Conservation (phyloP, 148 eudicot species). For the Nyssa sinensis region DNA sequence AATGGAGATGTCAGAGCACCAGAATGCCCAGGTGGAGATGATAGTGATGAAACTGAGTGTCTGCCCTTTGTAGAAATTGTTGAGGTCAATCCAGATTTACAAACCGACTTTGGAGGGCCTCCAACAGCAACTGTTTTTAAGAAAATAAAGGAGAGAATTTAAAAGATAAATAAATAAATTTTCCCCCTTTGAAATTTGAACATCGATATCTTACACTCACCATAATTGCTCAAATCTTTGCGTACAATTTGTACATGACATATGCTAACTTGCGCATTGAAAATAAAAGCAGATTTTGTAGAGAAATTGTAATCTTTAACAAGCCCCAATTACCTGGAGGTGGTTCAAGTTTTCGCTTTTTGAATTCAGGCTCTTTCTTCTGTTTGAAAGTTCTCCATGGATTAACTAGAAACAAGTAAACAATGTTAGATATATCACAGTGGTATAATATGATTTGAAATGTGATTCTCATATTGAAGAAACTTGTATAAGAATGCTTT, state of each 20-base stretch:
- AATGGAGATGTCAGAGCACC: constrained; percentile 62
- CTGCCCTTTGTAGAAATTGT: constrained; percentile 49
- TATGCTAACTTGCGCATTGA: background rate
- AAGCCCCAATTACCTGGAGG: constrained; percentile 59
- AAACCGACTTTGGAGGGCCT: constrained; percentile 60
- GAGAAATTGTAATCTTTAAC: too few relatives aligned
- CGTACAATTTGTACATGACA: background rate
- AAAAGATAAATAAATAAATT: background rate
- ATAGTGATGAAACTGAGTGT: constrained; percentile 70
- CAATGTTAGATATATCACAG: background rate
- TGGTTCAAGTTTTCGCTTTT: constrained; percentile 64
- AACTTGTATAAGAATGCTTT: too few relatives aligned
- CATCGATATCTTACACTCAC: background rate
- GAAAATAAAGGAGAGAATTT: too few relatives aligned
- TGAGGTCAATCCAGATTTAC: constrained; percentile 56
- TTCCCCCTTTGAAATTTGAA: background rate
- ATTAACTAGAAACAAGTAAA: constrained; percentile 43
- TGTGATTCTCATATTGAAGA: too few relatives aligned
- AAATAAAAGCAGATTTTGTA: background rate
- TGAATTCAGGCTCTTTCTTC: constrained; percentile 71
- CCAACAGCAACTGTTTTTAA: constrained; percentile 35
- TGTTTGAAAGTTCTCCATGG: constrained; percentile 68
- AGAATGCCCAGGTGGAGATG: constrained; percentile 60
- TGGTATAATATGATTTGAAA: too few relatives aligned
- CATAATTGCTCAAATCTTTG: background rate